Conservation (phyloP, 768 basidiomycete genomes). For the Agrocybe praecox region DNA sequence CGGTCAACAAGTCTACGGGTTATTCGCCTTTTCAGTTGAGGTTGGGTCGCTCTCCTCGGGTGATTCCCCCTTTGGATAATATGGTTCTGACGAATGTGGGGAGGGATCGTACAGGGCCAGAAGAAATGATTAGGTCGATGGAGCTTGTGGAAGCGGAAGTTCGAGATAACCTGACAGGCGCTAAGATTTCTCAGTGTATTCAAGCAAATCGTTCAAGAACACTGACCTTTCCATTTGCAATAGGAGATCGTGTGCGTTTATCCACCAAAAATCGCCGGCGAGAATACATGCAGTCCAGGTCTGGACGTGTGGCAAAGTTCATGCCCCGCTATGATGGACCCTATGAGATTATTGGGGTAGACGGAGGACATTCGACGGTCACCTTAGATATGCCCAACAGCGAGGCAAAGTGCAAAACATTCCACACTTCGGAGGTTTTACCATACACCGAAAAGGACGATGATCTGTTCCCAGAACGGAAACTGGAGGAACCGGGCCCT, state of each 20-base stretch:
- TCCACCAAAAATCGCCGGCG: conserved; percentile 2
- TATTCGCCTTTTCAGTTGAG: conserved; percentile 22
- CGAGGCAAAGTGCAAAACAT: not conserved
- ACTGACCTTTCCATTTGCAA: not conserved
- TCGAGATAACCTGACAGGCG: not conserved
- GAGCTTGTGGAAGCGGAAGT: too few relatives aligned
- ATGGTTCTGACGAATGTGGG: conserved; percentile 49
- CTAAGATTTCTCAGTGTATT: not conserved
- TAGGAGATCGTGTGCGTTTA: not conserved
- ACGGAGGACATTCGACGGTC: conserved; percentile 18
- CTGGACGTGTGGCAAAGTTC: conserved; percentile 34
- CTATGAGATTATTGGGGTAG: conserved; percentile 19
- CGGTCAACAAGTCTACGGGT: not conserved
- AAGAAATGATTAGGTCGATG: too few relatives aligned
- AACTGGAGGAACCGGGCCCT: not conserved
- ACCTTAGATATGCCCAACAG: conserved; percentile 21
- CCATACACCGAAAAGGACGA: not conserved
- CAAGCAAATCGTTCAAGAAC: not conserved
- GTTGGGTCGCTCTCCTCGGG: conserved; percentile 18
- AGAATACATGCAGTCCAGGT: conserved; percentile 23
- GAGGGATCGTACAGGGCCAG: conserved; percentile 20
- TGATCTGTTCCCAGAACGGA: not conserved
- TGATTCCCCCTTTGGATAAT: conserved; percentile 4
- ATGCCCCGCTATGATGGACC: conserved; percentile 34
- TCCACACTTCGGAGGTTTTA: not conserved